These are phyloP conservation scores for Asterophora parasitica DNA, from an alignment of 768 basidiomycete species.

Conservation along the genomic window DNA sequence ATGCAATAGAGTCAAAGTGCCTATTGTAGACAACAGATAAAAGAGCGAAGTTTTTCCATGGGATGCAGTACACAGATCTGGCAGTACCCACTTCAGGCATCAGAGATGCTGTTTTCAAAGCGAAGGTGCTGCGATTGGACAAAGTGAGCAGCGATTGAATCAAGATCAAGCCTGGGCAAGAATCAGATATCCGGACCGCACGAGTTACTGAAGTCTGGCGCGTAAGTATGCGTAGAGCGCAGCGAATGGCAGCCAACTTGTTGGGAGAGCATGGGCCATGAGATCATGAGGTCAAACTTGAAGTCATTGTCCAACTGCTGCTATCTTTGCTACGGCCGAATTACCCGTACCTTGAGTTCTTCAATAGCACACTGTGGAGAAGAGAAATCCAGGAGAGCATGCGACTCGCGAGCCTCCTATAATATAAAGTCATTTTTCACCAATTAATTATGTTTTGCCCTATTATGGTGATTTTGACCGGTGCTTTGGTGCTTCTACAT, in stretches of 20 bases:
- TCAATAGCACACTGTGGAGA: slow-evolving; percentile 5
- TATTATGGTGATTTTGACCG: too few relatives aligned
- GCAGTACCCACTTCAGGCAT: background rate
- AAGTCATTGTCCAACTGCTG: background rate
- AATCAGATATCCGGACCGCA: slow-evolving; percentile 3
- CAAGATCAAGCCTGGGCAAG: background rate
- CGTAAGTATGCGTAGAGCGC: background rate
- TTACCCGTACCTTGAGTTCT: background rate
- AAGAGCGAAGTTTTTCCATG: slow-evolving; percentile 7
- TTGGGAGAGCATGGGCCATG: background rate
- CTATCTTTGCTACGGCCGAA: background rate
- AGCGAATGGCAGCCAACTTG: background rate
- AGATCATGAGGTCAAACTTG: slow-evolving; percentile 7
- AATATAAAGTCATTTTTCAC: too few relatives aligned
- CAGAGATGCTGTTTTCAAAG: background rate
- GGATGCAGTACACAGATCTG: background rate
- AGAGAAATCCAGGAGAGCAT: background rate
- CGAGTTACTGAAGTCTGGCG: background rate
- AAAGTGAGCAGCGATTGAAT: background rate
- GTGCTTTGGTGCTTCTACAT: too few relatives aligned
- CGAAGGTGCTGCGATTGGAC: slow-evolving; percentile 1
- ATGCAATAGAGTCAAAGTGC: background rate
- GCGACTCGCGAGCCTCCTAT: too few relatives aligned
- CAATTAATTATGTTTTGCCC: too few relatives aligned
- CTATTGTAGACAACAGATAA: background rate